Evolutionary conservation across 225 moss, liverwort and hornwort species (phyloP), one percentile per base, ranked within the genome.

Genomic region (Climacium dendroides): DNA sequence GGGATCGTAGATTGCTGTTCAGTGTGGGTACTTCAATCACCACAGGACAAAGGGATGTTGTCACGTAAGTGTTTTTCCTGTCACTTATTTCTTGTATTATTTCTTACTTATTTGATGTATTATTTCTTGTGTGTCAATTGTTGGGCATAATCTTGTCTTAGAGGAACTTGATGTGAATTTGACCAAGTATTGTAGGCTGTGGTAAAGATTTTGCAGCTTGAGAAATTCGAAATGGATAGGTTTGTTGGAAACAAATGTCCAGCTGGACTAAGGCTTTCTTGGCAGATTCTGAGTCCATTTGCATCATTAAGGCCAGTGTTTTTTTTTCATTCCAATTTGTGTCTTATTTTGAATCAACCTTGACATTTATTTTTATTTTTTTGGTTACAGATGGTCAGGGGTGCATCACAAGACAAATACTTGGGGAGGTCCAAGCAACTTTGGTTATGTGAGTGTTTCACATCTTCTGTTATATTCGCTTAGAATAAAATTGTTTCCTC

Each of bases 331-430:
- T 41, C 6, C 39, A 18, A 11, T 39, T 55, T 70, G 54, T 87
- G 69, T 32, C 41, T 73, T 65, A 25, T 73, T 60, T 74, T 48
- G 29, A 77, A 29, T 79, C 43, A 79, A 62, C 28, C 32, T 39
- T 17, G 15, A 70, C 23, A 22, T 74, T 54, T 88, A n/a, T n/a
- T 58, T 75, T 77, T 63, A 43, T 76, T 87, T 81, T 82, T 76
- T 87, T 81, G 79, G 74, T 43, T 86, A 77, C 88, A 95, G 95
- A 83, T 95, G 95, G 95, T 78, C 95, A 88, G 95, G 95, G 77
- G 92, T 95, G 57, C 95, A 95, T 81, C 95, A 95, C 78, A 95
- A 95, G 90, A 95, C 95, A 30, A 92, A 34, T 81, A 92, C 93
- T 67, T 87, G 91, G 89, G 95, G 95, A 80, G 95, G 95, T 82